Evolutionary conservation across 352 stramenopile species (phyloP), one percentile per base, ranked within the genome.

Genomic region (Pythium scleroteichum): DNA sequence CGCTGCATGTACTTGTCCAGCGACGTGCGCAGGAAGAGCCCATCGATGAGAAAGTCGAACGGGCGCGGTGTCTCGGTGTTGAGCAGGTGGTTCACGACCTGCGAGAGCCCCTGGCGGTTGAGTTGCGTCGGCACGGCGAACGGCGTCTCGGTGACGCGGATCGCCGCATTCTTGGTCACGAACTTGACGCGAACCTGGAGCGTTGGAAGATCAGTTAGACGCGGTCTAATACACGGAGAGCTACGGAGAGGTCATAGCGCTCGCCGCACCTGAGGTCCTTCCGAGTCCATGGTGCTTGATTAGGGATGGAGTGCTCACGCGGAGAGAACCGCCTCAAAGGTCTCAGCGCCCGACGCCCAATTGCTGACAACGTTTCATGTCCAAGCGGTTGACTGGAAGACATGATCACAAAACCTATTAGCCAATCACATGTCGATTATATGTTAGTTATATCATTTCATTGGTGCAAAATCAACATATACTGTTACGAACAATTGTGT

Each of bases 61-160:
- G 86, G 87, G 17, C 78, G 76, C 6, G 79, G 73, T 23, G 71
- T 78, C 54, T 64, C 52, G 22, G 64, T 75, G 62, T 82, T 82
- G 32, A 97, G 75, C 55, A 97, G 57, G 58, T 97, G 88, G 73
- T 97, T 97, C 16, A 97, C 79, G 24, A 97, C 83, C 64, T 97
- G 85, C 33, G 87, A 96, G 44, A 97, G 79, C 0, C 87, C 86
- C 35, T 90, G 85, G 6, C 88, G 82, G 51, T 73, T 83, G 24
- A 96, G 76, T 3, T 71, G 82, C 63, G 78, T 85, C 13, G 88
- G 88, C 40, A 97, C 87, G 5, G 88, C 88, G 61, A 97, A 94
- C 54, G 88, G 85, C 54, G 87, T 94, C 72, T 97, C 87, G 5
- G 88, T 96, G 26, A 97, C 88, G 57, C 87, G 79, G 66, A 97